These are phyloP conservation scores for Solanum bulbocastanum DNA, from an alignment of 257 asterid genomes.

Conservation along the genomic window DNA sequence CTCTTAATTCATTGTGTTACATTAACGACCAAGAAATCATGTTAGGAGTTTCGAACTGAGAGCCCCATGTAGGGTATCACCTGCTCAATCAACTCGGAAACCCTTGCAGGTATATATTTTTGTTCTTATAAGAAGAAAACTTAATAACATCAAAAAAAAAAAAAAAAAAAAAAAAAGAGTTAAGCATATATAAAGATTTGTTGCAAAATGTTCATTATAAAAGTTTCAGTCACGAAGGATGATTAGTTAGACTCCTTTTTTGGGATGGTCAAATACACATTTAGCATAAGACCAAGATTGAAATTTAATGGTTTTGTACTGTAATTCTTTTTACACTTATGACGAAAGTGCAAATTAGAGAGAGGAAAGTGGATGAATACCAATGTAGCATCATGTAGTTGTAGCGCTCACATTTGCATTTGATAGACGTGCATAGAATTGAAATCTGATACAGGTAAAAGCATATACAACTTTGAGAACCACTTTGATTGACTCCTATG, in stretches of 20 bases:
- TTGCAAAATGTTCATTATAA: neutral
- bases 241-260: neutral
- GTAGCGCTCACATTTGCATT: neutral
- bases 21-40: neutral
- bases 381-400: neutral
- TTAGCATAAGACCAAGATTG: neutral
- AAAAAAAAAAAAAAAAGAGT: too few relatives aligned
- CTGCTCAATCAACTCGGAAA: neutral
- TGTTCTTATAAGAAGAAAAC: neutral
- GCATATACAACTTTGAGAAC: neutral
- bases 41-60: neutral
- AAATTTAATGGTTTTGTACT: neutral
- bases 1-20: neutral
- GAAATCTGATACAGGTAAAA: neutral
- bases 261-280: neutral
- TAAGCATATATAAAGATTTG: neutral
- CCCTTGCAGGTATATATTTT: neutral
- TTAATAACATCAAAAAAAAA: neutral
- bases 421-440: neutral
- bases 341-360: neutral
- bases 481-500: slow-evolving; percentile 2
- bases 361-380: neutral
- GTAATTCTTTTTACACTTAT: neutral
- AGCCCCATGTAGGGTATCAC: neutral
- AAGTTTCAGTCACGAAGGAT: neutral